phyloP scores from a whole-genome alignment of 345 rosid species.

The Brassica carinata region DNA sequence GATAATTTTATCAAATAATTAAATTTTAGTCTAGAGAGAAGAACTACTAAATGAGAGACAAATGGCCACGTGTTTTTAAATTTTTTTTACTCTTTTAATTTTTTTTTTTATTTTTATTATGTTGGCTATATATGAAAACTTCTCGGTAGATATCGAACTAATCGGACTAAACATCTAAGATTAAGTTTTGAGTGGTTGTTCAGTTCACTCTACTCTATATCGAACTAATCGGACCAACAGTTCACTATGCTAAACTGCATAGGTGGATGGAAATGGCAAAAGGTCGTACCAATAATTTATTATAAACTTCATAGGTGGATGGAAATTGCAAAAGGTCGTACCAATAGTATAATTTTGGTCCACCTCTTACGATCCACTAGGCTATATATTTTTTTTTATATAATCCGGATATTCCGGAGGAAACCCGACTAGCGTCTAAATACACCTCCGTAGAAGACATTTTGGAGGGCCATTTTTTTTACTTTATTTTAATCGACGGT shows the following conservation, averaged over 20 bases:
- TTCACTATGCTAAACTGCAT: neutral
- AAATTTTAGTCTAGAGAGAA: neutral
- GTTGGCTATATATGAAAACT: too few species aligned
- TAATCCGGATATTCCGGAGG: too few species aligned
- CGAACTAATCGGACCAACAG: neutral
- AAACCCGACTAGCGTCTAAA: too few species aligned
- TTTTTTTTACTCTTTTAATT: neutral
- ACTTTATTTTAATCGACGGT: too few species aligned
- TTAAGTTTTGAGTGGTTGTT: neutral
- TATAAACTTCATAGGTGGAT: neutral
- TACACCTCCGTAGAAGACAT: too few species aligned
- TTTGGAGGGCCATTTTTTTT: too few species aligned
- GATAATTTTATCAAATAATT: neutral
- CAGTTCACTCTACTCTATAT: neutral
- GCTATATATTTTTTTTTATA: too few species aligned
- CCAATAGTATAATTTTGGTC: neutral
- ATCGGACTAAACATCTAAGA: neutral
- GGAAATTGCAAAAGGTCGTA: neutral
- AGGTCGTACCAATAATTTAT: neutral
- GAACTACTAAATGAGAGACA: neutral
- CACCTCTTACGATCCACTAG: neutral
- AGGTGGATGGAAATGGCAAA: too few species aligned
- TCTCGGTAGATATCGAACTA: too few species aligned
- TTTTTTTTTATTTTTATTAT: too few species aligned
- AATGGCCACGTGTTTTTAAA: neutral